Conservation (phyloP, 2,329 filamentous ascomycete genomes). For the Fusarium stilboides region DNA sequence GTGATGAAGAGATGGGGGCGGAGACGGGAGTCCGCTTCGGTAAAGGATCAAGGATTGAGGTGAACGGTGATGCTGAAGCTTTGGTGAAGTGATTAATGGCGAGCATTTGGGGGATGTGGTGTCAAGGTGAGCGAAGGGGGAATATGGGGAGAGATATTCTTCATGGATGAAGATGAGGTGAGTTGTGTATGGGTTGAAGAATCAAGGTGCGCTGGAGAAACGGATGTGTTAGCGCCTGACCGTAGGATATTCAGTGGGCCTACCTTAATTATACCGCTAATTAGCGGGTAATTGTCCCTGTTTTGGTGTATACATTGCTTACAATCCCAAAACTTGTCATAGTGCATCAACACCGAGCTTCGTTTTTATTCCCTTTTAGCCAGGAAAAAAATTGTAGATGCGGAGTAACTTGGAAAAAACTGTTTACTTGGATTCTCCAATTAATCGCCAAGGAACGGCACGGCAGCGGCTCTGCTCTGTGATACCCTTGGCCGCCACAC, state of each 20-base stretch:
- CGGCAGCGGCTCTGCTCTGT: conserved; percentile 2
- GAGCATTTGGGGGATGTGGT: background rate
- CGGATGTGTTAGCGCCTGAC: background rate
- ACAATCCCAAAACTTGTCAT: background rate
- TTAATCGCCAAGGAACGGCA: conserved; percentile 27
- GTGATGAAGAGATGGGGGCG: conserved; percentile 30
- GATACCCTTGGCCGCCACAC: background rate
- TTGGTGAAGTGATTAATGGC: background rate
- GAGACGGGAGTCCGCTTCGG: conserved; percentile 3
- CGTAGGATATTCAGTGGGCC: conserved; percentile 7
- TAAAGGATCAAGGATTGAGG: background rate
- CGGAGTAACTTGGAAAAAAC: conserved; percentile 12
- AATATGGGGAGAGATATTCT: background rate
- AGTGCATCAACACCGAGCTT: background rate
- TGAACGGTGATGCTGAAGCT: background rate
- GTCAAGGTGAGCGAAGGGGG: background rate
- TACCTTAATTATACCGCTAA: conserved; percentile 10
- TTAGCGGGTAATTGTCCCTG: background rate
- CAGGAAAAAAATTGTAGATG: background rate
- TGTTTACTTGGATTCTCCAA: conserved; percentile 20
- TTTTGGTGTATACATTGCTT: background rate
- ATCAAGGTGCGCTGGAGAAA: background rate
- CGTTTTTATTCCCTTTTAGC: background rate
- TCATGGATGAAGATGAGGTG: background rate
- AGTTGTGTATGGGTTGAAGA: background rate